Percentiles rank a stretch among this genome's conserved stretches.
phyloP scores from a whole-genome alignment of 2,329 filamentous ascomycete species.

The Arthroderma sp. region DNA sequence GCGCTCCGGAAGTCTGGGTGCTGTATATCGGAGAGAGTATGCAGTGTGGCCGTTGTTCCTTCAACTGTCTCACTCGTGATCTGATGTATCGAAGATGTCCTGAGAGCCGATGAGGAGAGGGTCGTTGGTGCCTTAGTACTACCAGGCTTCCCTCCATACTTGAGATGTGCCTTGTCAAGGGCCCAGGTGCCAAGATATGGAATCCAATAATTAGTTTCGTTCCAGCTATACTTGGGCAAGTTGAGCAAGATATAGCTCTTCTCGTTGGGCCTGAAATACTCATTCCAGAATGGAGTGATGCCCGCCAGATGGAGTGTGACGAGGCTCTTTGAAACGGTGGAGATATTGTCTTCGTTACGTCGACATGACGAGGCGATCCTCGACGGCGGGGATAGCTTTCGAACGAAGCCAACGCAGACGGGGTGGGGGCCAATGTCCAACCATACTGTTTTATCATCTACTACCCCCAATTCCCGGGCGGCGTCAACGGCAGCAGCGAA shows the following conservation, averaged over 20 bases:
- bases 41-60: constrained; percentile 52
- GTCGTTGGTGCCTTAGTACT: neutral
- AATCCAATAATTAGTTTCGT: constrained; percentile 59
- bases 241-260: constrained; percentile 46
- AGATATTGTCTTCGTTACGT: constrained; percentile 53
- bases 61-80: constrained; percentile 1
- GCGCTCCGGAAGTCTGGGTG: neutral
- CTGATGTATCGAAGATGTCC: neutral
- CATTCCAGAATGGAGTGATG: constrained; percentile 55
- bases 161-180: constrained; percentile 34
- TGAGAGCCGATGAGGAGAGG: neutral
- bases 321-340: constrained; percentile 45
- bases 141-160: constrained; percentile 4
- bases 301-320: constrained; percentile 50
- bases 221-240: constrained; percentile 56
- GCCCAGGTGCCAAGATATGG: constrained; percentile 38
- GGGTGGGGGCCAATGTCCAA: constrained; percentile 65
- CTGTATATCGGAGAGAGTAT: neutral
- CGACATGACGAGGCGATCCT: constrained; percentile 51
- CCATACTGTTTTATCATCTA: constrained; percentile 57
- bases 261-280: constrained; percentile 46
- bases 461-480: constrained; percentile 45
- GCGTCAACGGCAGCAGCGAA: constrained; percentile 51
- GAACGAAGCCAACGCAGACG: constrained; percentile 55
- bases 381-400: constrained; percentile 45